A percentile compares a stretch with the other conserved stretches of the same genome.
phyloP scores from a whole-genome alignment of 768 basidiomycete species.

The Phanerodontia chrysosporium region DNA sequence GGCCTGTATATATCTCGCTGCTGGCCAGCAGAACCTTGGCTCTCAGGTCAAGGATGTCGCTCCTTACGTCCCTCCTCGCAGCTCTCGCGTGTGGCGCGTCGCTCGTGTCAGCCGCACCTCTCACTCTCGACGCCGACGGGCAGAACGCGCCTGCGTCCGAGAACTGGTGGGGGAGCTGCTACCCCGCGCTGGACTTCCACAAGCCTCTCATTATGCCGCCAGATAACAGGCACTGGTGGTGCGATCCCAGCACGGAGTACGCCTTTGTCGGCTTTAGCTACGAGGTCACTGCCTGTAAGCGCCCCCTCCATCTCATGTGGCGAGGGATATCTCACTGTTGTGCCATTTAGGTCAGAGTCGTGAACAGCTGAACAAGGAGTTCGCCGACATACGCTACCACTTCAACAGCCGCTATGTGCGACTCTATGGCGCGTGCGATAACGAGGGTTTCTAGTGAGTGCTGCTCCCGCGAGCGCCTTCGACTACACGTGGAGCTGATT shows the following conservation, averaged over 20 bases:
- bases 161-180: conserved; percentile 22
- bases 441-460: conserved; percentile 34
- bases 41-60: conserved; percentile 8
- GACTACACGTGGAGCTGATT: background rate
- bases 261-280: conserved; percentile 79
- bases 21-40: conserved; percentile 9
- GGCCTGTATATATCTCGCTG: conserved; percentile 6
- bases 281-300: conserved; percentile 38
- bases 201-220: conserved; percentile 51
- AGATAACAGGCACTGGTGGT: conserved; percentile 42
- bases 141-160: background rate
- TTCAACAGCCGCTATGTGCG: conserved; percentile 65
- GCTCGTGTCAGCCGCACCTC: conserved; percentile 3
- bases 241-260: conserved; percentile 57
- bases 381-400: conserved; percentile 48
- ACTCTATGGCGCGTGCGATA: conserved; percentile 37
- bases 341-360: conserved; percentile 49
- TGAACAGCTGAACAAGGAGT: conserved; percentile 46
- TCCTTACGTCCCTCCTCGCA: conserved; percentile 2
- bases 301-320: background rate
- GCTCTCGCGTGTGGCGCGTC: background rate
- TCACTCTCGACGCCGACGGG: background rate
- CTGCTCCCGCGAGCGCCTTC: too few species aligned
- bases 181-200: conserved; percentile 40
- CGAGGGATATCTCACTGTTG: background rate